These are phyloP conservation scores for Chaetomium cochliodes DNA, from an alignment of 495 filamentous ascomycete species.

Conservation along the genomic window DNA sequence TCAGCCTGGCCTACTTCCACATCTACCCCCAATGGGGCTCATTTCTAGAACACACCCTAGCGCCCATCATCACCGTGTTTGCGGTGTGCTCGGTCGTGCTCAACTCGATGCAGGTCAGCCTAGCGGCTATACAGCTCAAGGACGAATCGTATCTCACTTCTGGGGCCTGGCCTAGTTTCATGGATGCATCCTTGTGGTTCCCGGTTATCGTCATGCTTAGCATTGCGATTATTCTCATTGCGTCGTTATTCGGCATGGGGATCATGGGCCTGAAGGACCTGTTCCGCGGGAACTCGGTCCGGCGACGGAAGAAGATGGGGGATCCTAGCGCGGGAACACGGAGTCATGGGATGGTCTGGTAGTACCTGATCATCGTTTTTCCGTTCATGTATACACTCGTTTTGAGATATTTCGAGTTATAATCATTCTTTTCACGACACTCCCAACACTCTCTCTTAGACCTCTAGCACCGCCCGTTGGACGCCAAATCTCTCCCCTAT, in stretches of 20 bases:
- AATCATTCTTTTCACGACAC: neutral
- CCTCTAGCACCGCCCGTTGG: neutral
- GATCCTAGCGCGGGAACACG: constrained; percentile 17
- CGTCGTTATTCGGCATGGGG: constrained; percentile 17
- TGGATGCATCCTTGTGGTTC: constrained; percentile 31
- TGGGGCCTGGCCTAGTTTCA: constrained; percentile 23
- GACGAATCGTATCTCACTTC: neutral
- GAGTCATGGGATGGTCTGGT: constrained; percentile 38
- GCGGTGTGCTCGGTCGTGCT: constrained; percentile 36
- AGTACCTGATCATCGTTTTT: neutral
- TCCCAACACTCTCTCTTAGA: neutral
- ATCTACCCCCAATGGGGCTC: constrained; percentile 39
- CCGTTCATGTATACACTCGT: neutral
- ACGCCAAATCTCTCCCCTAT: constrained; percentile 21
- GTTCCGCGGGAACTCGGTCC: constrained; percentile 19
- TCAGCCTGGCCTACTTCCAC: constrained; percentile 35
- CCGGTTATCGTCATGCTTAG: constrained; percentile 29
- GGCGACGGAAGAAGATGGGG: constrained; percentile 26
- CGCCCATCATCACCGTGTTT: constrained; percentile 37
- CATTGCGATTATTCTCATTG: constrained; percentile 26
- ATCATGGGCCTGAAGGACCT: constrained; percentile 30
- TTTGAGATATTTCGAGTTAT: neutral
- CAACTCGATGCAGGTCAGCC: constrained; percentile 38
- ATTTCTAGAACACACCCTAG: constrained; percentile 31
- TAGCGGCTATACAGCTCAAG: constrained; percentile 18